phyloP scores from a whole-genome alignment of 2,329 filamentous ascomycete species.

The Myriosclerotinia duriaeana region DNA sequence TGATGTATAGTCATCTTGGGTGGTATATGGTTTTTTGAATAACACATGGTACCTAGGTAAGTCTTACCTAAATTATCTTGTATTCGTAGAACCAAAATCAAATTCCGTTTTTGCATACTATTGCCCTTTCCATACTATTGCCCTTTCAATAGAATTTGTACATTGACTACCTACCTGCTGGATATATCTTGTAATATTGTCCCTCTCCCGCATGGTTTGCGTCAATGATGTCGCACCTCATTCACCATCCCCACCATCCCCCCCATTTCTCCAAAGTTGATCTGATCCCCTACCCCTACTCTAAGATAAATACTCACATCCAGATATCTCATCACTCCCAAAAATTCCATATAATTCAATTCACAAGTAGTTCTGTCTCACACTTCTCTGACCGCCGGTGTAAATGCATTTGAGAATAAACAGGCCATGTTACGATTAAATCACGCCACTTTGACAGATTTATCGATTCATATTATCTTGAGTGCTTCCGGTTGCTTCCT shows the following conservation, averaged over 20 bases:
- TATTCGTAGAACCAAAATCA: no score
- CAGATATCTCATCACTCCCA: no score
- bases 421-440: conserved; percentile 17
- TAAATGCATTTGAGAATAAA: background rate
- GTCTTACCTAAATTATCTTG: no score
- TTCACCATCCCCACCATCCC: no score
- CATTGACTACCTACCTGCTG: background rate
- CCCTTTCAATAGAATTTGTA: background rate
- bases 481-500: background rate
- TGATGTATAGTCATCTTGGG: no score
- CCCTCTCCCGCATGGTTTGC: background rate
- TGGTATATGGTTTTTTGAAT: no score
- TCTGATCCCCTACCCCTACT: background rate
- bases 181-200: background rate
- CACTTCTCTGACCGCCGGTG: background rate
- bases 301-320: background rate
- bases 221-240: background rate
- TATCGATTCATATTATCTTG: conserved; percentile 4
- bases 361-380: background rate
- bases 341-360: background rate
- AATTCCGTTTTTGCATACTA: no score
- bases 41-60: no score
- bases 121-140: no score
- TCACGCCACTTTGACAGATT: conserved; percentile 20
- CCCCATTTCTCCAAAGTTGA: background rate